Conservation (phyloP, 495 filamentous ascomycete species). For the Tuber borchii region DNA sequence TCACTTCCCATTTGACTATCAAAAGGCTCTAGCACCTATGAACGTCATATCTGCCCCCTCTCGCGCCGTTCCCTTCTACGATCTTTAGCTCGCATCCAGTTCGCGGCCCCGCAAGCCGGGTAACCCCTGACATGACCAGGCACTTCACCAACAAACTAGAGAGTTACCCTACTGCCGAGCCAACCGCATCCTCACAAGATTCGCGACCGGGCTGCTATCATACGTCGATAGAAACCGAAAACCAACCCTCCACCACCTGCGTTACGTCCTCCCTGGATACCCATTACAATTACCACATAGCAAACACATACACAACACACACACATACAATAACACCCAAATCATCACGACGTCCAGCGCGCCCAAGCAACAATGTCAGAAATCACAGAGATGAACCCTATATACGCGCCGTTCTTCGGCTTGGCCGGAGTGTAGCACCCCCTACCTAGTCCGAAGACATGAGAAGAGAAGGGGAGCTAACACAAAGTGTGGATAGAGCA, state of each 20-base stretch:
- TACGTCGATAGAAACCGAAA: not conserved
- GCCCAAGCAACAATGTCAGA: slow-evolving; percentile 23
- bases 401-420: slow-evolving; percentile 95
- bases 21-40: too few relatives aligned
- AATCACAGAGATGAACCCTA: slow-evolving; percentile 59
- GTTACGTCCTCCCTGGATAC: slow-evolving; percentile 15
- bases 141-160: not conserved
- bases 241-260: not conserved
- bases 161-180: not conserved
- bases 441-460: not conserved
- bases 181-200: not conserved
- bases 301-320: slow-evolving; percentile 12
- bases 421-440: slow-evolving; percentile 60
- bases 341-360: slow-evolving; percentile 15
- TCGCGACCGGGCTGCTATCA: not conserved
- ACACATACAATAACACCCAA: slow-evolving; percentile 10
- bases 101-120: not conserved
- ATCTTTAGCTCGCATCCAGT: not conserved
- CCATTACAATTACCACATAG: not conserved
- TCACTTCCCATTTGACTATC: too few relatives aligned
- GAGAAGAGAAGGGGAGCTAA: slow-evolving; percentile 1
- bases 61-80: not conserved
- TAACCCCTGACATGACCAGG: not conserved
- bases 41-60: not conserved
- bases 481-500: slow-evolving; percentile 60